Conservation (phyloP, 345 rosid genomes). For the Heritiera fomes region DNA sequence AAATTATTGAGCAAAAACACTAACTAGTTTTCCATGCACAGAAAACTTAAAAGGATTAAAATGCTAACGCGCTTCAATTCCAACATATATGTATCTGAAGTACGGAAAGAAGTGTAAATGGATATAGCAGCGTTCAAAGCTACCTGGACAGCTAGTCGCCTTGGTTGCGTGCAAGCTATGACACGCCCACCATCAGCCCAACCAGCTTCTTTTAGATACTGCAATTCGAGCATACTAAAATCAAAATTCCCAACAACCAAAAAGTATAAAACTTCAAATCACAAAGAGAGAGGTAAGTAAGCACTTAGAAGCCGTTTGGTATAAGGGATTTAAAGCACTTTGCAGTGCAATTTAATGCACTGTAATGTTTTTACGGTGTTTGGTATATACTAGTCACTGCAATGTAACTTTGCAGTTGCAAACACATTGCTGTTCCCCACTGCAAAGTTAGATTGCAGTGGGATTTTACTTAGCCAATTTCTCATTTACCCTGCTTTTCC, state of each 20-base stretch:
- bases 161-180: slow-evolving; percentile 95
- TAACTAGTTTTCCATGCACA: background rate
- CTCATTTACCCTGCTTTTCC: no score
- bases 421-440: no score
- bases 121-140: background rate
- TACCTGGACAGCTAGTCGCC: slow-evolving; percentile 96
- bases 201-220: slow-evolving; percentile 96
- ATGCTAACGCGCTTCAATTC: background rate
- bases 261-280: background rate
- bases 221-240: slow-evolving; percentile 23
- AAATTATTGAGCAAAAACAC: slow-evolving; percentile 1
- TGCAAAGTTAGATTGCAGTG: no score
- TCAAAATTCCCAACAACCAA: slow-evolving; percentile 13
- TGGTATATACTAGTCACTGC: no score
- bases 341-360: no score
- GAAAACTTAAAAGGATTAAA: background rate
- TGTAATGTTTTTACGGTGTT: no score
- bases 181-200: slow-evolving; percentile 97
- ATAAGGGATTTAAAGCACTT: no score
- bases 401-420: no score
- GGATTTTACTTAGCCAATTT: no score
- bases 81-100: background rate
- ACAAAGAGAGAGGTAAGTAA: background rate
- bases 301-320: no score
- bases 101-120: background rate